Base-by-base conservation (phyloP, 1,284 basidiomycete genomes). In the Sporisorium graminicola region DNA sequence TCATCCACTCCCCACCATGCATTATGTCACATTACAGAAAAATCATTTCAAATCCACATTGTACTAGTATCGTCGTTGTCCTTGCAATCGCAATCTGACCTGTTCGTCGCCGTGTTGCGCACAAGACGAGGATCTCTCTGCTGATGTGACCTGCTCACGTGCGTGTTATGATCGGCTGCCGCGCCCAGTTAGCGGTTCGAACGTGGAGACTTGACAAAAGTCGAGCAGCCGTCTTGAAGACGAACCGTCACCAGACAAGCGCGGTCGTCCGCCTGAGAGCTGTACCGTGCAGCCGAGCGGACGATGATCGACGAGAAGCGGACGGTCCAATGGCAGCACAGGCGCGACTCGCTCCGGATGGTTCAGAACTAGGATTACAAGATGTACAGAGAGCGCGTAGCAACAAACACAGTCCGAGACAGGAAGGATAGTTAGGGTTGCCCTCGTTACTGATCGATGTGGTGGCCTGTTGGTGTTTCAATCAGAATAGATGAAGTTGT, bases 401-500 rank as follows among this genome's bases (percentile, higher is more conserved):
- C 27, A 5, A 26, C 33, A 44, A 29, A 40, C 57, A 44, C 6
- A 47, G 14, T 43, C n/a, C n/a, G n/a, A n/a, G n/a, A 42, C 20
- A n/a, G 18, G 24, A 5, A 14, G 20, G 26, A 14, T 43, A 18
- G 37, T n/a, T n/a, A n/a, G n/a, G n/a, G n/a, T n/a, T n/a, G n/a
- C n/a, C 37, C 16, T 40, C 18, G 14, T n/a, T 4, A 18, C 24
- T 4, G 47, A 10, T 29, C 47, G 27, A 49, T 14, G 47, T 29
- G 13, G 47, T 7, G 2, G n/a, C 18, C 8, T 24, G 9, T 44
- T 5, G 27, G 20, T 10, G 16, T 18, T 47, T 69, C 42, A 78
- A 33, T 80, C 77, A 4, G 74, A 72, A 67, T 86, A 86, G 74
- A 86, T 84, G 62, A 86, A 86, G 70, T 85, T 83, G 75, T 86